phyloP scores from a whole-genome alignment of 768 basidiomycete genomes.

The Hydnomerulius pinastri region DNA sequence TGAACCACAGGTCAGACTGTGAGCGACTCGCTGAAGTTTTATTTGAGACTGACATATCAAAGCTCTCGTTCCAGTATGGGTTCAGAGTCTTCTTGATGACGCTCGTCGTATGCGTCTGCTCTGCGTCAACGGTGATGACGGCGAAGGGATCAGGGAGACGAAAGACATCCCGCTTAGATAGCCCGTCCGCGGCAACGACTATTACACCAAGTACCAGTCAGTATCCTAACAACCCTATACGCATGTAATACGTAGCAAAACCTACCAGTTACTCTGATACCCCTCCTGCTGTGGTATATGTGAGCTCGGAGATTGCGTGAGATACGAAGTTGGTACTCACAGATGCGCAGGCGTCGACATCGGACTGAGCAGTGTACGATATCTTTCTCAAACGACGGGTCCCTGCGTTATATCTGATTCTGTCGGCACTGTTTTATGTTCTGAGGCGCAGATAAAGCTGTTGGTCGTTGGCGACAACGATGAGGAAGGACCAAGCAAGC shows the following conservation, averaged over 20 bases:
- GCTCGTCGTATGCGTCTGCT: slow-evolving; percentile 95
- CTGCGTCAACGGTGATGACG: slow-evolving; percentile 96
- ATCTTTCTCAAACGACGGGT: not conserved
- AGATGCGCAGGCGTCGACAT: slow-evolving; percentile 32
- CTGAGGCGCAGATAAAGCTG: not conserved
- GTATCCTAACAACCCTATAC: not conserved
- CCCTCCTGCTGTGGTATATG: slow-evolving; percentile 50
- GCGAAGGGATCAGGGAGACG: slow-evolving; percentile 97
- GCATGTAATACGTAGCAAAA: slow-evolving; percentile 1
- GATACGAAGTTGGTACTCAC: slow-evolving; percentile 19
- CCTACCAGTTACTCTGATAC: slow-evolving; percentile 78
- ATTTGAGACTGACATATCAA: slow-evolving; percentile 77
- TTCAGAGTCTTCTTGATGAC: slow-evolving; percentile 96
- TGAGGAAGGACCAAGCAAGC: slow-evolving; percentile 13
- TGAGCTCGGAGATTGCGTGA: slow-evolving; percentile 9
- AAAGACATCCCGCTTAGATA: slow-evolving; percentile 94
- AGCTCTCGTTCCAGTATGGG: slow-evolving; percentile 97
- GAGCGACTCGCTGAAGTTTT: not conserved
- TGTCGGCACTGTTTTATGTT: not conserved
- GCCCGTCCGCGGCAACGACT: slow-evolving; percentile 95
- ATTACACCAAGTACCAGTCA: slow-evolving; percentile 6
- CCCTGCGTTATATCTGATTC: not conserved
- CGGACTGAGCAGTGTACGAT: not conserved
- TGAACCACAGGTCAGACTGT: slow-evolving; percentile 9
- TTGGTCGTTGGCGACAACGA: slow-evolving; percentile 16